Base-by-base conservation (phyloP, 345 rosid genomes). In the Populus simonii region DNA sequence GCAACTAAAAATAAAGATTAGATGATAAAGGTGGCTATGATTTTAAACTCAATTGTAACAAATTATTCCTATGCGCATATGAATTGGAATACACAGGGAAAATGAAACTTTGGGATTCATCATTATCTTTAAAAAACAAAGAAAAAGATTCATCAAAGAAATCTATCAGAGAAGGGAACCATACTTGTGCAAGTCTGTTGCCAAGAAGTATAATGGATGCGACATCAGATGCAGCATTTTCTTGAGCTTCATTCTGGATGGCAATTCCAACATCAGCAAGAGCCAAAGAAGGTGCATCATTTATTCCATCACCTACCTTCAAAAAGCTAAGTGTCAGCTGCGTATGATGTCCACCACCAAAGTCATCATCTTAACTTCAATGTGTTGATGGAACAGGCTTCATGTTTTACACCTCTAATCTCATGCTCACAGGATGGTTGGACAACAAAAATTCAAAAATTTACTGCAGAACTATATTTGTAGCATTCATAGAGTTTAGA, bases 301-400 rank as follows among this genome's bases (percentile, higher is more conserved):
- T 95, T 82, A 95, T 95, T 75, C 97, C 98, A 87, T 95, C 98
- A 17, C 99, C 99, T 53, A 93, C 97, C 99, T 95, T 79, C 35
- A 76, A 78, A 75, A 76, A 76, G 35, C 65, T 10, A 59, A 23
- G 29, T 8, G 65, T 59, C 65, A 59, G 72, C 72, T 69, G 27
- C 0, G 8, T 43, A n/a, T 16, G 36, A 61, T 80, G 80, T 69
- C 63, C 31, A 57, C 57, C 31, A 63, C 51, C 66, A 55, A 74
- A 76, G 53, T 49, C 55, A 53, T 15, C 39, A 41, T 18, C 35
- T 55, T 35, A 5, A 25, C 16, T 74, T 59, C 31, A 15, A 11
- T 43, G 47, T 13, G 49, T 57, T 73, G 47, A 62, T 9, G 8
- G 25, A 22, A 22, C 3, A 8, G 1, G 62, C 29, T 9, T n/a